Conservation (phyloP, 495 filamentous ascomycete species). For the Friedmanniomyces simplex region DNA sequence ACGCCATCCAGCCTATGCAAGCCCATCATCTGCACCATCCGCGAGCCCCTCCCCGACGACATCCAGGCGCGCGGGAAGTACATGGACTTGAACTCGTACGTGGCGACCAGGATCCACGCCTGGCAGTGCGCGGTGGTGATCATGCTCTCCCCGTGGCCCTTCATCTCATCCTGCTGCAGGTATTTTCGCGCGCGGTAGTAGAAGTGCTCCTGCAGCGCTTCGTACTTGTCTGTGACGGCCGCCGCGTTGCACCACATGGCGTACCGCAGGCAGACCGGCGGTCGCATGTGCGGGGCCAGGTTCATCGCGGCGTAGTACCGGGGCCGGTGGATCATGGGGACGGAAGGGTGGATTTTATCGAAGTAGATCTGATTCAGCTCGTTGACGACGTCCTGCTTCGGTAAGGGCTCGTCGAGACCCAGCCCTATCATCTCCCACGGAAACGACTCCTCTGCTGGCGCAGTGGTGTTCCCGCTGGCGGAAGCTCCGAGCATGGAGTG, state of each 20-base stretch:
- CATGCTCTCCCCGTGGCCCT: slow-evolving; percentile 79
- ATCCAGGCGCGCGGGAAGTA: slow-evolving; percentile 96
- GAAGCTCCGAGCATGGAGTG: background rate
- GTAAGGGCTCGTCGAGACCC: slow-evolving; percentile 85
- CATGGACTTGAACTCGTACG: slow-evolving; percentile 95
- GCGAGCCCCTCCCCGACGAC: slow-evolving; percentile 66
- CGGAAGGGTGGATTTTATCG: slow-evolving; percentile 72
- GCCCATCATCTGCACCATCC: slow-evolving; percentile 84
- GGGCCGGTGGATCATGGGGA: slow-evolving; percentile 81
- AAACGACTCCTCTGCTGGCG: slow-evolving; percentile 25
- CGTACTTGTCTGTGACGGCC: slow-evolving; percentile 69
- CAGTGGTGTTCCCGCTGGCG: background rate
- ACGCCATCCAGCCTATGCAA: slow-evolving; percentile 78
- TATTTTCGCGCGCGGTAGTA: slow-evolving; percentile 86
- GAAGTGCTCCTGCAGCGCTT: slow-evolving; percentile 65
- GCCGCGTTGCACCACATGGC: slow-evolving; percentile 88
- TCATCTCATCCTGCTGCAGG: slow-evolving; percentile 80
- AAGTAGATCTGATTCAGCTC: slow-evolving; percentile 91
- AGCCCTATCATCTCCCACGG: slow-evolving; percentile 89
- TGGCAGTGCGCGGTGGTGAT: slow-evolving; percentile 75
- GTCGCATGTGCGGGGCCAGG: slow-evolving; percentile 72
- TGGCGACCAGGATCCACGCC: slow-evolving; percentile 65
- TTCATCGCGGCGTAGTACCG: slow-evolving; percentile 78
- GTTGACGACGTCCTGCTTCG: slow-evolving; percentile 76
- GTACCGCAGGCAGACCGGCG: slow-evolving; percentile 82